Conservation (phyloP, 2,329 filamentous ascomycete genomes). For the Biscogniauxia mediterranea region DNA sequence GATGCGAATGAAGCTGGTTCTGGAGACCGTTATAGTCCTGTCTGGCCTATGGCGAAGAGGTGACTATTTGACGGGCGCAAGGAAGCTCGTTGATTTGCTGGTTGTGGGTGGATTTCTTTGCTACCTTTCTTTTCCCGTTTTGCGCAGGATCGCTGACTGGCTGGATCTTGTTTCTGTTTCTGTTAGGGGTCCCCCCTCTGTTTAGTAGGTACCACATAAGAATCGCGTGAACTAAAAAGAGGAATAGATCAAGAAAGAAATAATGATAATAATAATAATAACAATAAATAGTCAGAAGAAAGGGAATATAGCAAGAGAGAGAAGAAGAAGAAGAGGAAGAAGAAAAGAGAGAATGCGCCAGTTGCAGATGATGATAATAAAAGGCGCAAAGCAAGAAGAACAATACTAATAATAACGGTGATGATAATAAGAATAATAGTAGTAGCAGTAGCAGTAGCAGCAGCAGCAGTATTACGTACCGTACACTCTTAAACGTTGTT, state of each 20-base stretch:
- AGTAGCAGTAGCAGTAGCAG: too few relatives aligned
- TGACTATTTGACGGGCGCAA: constrained; percentile 39
- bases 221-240: constrained; percentile 7
- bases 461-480: neutral
- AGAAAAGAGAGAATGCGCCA: too few relatives aligned
- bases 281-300: neutral
- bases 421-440: neutral
- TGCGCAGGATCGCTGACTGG: constrained; percentile 35
- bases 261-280: neutral
- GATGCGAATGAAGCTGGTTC: constrained; percentile 38
- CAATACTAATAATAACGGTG: neutral
- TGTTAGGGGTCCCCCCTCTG: constrained; percentile 17
- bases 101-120: constrained; percentile 22
- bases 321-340: neutral
- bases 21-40: constrained; percentile 53
- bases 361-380: neutral
- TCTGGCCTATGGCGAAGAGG: constrained; percentile 36
- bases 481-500: neutral
- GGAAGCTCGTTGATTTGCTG: constrained; percentile 53
- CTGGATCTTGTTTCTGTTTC: constrained; percentile 25
- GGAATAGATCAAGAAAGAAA: neutral
- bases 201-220: constrained; percentile 19
- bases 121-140: constrained; percentile 23
- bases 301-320: neutral
- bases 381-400: neutral